Evolutionary conservation across 768 basidiomycete species (phyloP).

Genomic region (Obba rivulosa): DNA sequence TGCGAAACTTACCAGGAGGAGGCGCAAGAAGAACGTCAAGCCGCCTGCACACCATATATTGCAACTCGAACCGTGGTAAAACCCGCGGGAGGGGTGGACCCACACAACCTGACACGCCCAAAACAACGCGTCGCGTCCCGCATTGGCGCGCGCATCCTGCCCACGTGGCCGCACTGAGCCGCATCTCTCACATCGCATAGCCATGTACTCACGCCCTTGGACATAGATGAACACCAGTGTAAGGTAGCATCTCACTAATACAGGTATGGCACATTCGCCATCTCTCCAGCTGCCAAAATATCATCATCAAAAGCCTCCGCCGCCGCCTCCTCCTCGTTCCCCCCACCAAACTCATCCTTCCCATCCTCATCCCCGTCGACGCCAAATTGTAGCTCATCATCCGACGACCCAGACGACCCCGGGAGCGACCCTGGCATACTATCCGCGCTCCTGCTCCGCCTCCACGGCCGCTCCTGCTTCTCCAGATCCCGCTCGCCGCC

Average conservation of each 20-base stretch:
- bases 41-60: neutral
- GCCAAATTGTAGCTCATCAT: constrained; percentile 50
- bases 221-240: too few relatives aligned
- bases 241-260: too few relatives aligned
- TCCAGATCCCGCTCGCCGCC: constrained; percentile 36
- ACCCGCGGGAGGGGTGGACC: constrained; percentile 16
- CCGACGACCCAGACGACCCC: constrained; percentile 29
- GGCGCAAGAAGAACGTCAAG: constrained; percentile 8
- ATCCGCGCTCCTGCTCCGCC: constrained; percentile 59
- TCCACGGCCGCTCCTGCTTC: constrained; percentile 33
- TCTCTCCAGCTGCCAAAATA: constrained; percentile 74
- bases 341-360: constrained; percentile 27
- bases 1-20: constrained; percentile 16
- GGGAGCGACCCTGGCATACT: constrained; percentile 84
- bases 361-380: constrained; percentile 44
- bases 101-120: constrained; percentile 21
- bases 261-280: constrained; percentile 52
- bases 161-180: too few relatives aligned
- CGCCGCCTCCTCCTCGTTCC: constrained; percentile 56
- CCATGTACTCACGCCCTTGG: too few relatives aligned
- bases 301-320: constrained; percentile 79
- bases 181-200: too few relatives aligned
- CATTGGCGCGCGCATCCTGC: too few relatives aligned
- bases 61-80: constrained; percentile 25
- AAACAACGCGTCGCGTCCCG: constrained; percentile 5